These are phyloP conservation scores for Phlyctochytrium arcticum DNA, from an alignment of 192 early-diverging fungal species.

Conservation along the genomic window DNA sequence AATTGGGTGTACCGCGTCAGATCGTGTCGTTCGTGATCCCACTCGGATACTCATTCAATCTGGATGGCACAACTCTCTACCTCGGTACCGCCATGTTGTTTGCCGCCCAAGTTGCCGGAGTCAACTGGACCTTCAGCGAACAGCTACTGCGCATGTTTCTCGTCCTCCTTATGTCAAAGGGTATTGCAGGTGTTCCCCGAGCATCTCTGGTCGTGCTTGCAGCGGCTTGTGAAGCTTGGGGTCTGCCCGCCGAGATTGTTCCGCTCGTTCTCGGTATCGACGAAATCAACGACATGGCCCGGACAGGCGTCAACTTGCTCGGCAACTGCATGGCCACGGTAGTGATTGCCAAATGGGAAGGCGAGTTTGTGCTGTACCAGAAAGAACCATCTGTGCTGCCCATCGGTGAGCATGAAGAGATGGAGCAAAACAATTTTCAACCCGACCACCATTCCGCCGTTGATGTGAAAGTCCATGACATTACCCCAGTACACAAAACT, in stretches of 20 bases:
- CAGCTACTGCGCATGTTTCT: slow-evolving; percentile 66
- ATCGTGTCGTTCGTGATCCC: slow-evolving; percentile 64
- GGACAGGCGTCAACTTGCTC: slow-evolving; percentile 65
- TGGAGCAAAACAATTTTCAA: too few species aligned
- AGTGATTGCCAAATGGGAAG: slow-evolving; percentile 65
- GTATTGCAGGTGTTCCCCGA: slow-evolving; percentile 45
- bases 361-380: slow-evolving; percentile 50
- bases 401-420: too few species aligned
- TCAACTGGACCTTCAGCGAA: slow-evolving; percentile 45
- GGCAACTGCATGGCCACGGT: slow-evolving; percentile 68
- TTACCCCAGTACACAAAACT: too few species aligned
- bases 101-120: slow-evolving; percentile 55
- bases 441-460: too few species aligned
- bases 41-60: slow-evolving; percentile 72
- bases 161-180: slow-evolving; percentile 65
- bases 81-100: slow-evolving; percentile 65
- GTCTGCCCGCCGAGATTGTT: slow-evolving; percentile 56
- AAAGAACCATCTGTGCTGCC: too few species aligned
- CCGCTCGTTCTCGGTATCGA: slow-evolving; percentile 67
- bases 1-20: slow-evolving; percentile 60
- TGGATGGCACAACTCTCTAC: slow-evolving; percentile 74
- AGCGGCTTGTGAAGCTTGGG: slow-evolving; percentile 47
- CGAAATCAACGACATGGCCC: slow-evolving; percentile 73
- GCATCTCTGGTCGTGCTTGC: slow-evolving; percentile 61
- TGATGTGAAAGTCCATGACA: too few species aligned